These are phyloP conservation scores for Papilionanthe hybrid DNA, from an alignment of 116 monocot species.

Conservation along the genomic window DNA sequence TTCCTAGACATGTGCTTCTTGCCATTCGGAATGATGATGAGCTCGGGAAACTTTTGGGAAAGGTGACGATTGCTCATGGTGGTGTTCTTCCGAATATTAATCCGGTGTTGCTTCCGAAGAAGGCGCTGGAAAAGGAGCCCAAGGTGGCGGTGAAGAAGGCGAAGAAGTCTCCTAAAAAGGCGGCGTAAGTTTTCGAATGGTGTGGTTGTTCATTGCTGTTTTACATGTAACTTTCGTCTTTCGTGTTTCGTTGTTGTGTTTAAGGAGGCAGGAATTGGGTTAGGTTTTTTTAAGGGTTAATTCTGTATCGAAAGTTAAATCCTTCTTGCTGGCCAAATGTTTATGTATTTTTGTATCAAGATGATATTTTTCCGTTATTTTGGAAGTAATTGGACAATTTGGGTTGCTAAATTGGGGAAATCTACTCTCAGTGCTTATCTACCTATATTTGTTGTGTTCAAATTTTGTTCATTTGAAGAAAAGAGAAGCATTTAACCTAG, in stretches of 20 bases:
- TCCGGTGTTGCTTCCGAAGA: slow-evolving; percentile 34
- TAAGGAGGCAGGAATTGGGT: background rate
- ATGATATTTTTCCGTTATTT: too few species aligned
- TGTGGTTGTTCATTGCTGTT: background rate
- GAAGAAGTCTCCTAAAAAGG: slow-evolving; percentile 23
- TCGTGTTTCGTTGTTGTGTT: background rate
- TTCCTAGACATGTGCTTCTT: slow-evolving; percentile 25
- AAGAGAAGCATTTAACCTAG: too few species aligned
- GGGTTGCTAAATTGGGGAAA: too few species aligned
- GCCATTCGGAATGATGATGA: slow-evolving; percentile 35
- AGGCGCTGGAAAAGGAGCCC: slow-evolving; percentile 18
- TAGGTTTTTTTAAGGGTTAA: background rate
- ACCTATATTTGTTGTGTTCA: too few species aligned
- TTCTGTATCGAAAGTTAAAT: background rate
- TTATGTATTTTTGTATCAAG: too few species aligned
- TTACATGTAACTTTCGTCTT: background rate
- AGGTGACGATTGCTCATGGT: slow-evolving; percentile 33
- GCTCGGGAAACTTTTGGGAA: slow-evolving; percentile 27
- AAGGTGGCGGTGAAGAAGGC: slow-evolving; percentile 13
- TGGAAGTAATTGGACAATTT: too few species aligned
- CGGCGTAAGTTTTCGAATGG: background rate
- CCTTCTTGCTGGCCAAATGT: background rate
- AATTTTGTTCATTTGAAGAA: too few species aligned
- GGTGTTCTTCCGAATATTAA: slow-evolving; percentile 38
- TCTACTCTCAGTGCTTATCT: too few species aligned